Percentiles rank a stretch among this genome's conserved stretches.
These are phyloP conservation scores for Luzula sylvatica DNA, from an alignment of 176 grass and related monocot genomes.

Conservation along the genomic window DNA sequence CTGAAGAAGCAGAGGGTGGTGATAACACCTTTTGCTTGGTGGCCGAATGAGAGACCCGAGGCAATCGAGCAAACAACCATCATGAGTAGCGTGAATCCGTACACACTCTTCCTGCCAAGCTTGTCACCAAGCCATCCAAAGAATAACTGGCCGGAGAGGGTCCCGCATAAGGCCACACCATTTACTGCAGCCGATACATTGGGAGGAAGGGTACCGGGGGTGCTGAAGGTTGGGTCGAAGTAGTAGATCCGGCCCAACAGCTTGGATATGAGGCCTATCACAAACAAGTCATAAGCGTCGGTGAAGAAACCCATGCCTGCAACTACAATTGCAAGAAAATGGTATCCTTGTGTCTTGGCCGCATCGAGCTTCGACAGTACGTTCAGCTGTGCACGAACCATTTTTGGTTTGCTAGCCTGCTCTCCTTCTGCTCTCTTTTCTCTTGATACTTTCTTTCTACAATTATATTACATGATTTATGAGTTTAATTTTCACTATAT, in stretches of 20 bases:
- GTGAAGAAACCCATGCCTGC: conserved; percentile 73
- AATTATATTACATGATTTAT: too few relatives aligned
- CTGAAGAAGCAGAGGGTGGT: conserved; percentile 53
- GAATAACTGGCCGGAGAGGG: conserved; percentile 47
- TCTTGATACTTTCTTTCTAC: too few relatives aligned
- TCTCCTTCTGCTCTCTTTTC: too few relatives aligned
- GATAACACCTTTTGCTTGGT: conserved; percentile 24
- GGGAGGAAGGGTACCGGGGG: conserved; percentile 40
- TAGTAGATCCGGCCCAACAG: conserved; percentile 65
- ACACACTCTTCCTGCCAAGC: conserved; percentile 41
- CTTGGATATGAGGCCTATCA: conserved; percentile 44
- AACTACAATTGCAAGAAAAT: conserved; percentile 52
- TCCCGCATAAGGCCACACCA: conserved; percentile 38
- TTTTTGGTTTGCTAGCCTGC: neutral
- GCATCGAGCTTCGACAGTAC: conserved; percentile 22
- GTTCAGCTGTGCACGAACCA: conserved; percentile 16
- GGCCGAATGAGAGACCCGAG: conserved; percentile 32
- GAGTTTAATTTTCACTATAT: too few relatives aligned
- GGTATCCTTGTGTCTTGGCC: conserved; percentile 52
- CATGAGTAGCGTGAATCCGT: conserved; percentile 44
- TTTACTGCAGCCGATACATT: conserved; percentile 38
- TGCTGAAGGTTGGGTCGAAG: conserved; percentile 7
- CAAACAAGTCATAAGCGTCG: conserved; percentile 64
- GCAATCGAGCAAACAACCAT: conserved; percentile 43
- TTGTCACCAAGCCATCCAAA: conserved; percentile 54